A percentile compares a stretch with the other conserved stretches of the same genome.
phyloP scores from a whole-genome alignment of 495 filamentous ascomycete species.

The Penicillium manginii region DNA sequence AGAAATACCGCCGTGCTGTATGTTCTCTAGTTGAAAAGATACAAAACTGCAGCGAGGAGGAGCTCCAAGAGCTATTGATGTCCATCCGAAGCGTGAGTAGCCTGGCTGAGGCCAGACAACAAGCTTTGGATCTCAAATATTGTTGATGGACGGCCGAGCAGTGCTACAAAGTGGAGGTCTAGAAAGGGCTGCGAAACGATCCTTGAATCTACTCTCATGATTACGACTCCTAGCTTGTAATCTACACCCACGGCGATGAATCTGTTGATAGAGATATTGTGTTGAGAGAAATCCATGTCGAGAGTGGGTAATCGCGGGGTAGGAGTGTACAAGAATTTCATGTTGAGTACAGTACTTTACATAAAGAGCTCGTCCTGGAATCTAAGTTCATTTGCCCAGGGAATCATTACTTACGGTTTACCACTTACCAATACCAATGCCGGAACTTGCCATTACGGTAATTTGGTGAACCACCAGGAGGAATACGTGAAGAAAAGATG shows the following conservation, averaged over 20 bases:
- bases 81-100: background rate
- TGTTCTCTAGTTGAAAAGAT: slow-evolving; percentile 4
- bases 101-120: slow-evolving; percentile 3
- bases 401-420: too few species aligned
- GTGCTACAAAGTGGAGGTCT: background rate
- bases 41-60: background rate
- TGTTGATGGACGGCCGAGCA: slow-evolving; percentile 3
- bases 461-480: too few species aligned
- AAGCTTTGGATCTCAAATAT: slow-evolving; percentile 2
- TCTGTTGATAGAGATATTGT: background rate
- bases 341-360: background rate
- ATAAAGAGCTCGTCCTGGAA: too few species aligned
- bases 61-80: slow-evolving; percentile 1
- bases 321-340: background rate
- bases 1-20: slow-evolving; percentile 4
- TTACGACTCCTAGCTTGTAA: too few species aligned
- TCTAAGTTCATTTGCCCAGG: too few species aligned
- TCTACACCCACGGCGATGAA: background rate
- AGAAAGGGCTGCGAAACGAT: background rate
- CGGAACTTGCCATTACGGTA: too few species aligned
- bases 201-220: background rate
- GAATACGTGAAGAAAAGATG: too few species aligned
- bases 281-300: background rate
- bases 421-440: too few species aligned
- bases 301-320: background rate